phyloP scores from a whole-genome alignment of 129 eudicot species.

The Flaveria sonorensis region DNA sequence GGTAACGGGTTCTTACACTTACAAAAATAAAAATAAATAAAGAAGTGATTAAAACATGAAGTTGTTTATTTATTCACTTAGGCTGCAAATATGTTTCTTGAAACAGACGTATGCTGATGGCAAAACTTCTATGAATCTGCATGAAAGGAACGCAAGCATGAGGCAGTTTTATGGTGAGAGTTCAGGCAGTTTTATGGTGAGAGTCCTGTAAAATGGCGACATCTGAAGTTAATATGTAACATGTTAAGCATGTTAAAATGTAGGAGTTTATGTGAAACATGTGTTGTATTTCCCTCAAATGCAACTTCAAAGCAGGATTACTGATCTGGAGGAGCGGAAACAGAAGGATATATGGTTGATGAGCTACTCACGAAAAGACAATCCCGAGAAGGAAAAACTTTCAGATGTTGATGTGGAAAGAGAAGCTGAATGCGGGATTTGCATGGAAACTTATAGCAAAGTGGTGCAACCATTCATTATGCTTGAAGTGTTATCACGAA shows the following conservation, averaged over 20 bases:
- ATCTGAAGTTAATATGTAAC: background rate
- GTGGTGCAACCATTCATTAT: conserved; percentile 68
- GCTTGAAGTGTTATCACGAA: conserved; percentile 72
- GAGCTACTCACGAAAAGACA: conserved; percentile 51
- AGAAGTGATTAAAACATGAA: background rate
- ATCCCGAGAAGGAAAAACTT: conserved; percentile 34
- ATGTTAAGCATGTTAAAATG: conserved; percentile 5
- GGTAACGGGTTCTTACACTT: background rate
- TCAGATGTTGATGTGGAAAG: conserved; percentile 59
- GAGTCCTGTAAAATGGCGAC: conserved; percentile 1
- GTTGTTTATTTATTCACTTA: background rate
- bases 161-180: conserved; percentile 63
- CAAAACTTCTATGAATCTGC: conserved; percentile 50
- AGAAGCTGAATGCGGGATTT: conserved; percentile 84
- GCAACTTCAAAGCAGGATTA: conserved; percentile 83
- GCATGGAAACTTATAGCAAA: conserved; percentile 63
- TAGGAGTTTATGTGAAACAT: conserved; percentile 33
- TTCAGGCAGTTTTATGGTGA: conserved; percentile 62
- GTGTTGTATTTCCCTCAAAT: conserved; percentile 70
- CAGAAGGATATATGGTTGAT: conserved; percentile 55
- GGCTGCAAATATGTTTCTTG: conserved; percentile 11
- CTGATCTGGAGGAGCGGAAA: conserved; percentile 71
- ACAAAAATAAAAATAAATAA: background rate
- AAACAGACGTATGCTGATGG: conserved; percentile 63
- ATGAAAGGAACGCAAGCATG: conserved; percentile 68